These are phyloP conservation scores for Fonsecaea nubica DNA, from an alignment of 2,329 filamentous ascomycete genomes.

Conservation along the genomic window DNA sequence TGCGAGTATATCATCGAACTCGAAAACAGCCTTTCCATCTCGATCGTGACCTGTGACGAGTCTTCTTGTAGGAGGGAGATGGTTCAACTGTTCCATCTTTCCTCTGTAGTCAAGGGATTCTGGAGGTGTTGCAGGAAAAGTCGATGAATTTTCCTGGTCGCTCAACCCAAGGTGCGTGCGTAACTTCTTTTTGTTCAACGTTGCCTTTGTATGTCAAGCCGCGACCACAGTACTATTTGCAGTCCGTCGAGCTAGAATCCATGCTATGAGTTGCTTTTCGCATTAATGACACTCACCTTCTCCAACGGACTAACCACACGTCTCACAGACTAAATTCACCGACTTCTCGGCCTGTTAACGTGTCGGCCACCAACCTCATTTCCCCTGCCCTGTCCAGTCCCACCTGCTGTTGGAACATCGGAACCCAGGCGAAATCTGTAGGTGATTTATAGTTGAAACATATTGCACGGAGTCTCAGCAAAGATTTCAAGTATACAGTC, in stretches of 20 bases:
- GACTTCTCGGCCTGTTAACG: background rate
- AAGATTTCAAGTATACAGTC: background rate
- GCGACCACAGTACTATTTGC: background rate
- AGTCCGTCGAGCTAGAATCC: background rate
- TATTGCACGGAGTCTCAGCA: background rate
- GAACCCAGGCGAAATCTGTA: background rate
- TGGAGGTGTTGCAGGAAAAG: background rate
- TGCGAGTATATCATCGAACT: conserved; percentile 35
- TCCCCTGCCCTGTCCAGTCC: background rate
- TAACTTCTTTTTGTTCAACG: background rate
- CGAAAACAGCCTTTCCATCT: conserved; percentile 42
- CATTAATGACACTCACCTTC: background rate
- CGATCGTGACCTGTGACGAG: conserved; percentile 42
- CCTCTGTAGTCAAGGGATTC: background rate
- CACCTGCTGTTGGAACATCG: background rate
- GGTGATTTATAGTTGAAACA: background rate
- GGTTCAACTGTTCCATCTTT: conserved; percentile 1
- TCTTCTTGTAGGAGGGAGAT: background rate
- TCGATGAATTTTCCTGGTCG: background rate
- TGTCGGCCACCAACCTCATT: background rate
- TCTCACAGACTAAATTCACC: background rate
- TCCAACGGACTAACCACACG: background rate
- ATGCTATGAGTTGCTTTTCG: background rate
- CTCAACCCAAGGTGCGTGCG: background rate
- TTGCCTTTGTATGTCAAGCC: background rate